Evolutionary conservation across 192 early-diverging fungal genomes (phyloP).

Genomic region (Coemansia sp.): DNA sequence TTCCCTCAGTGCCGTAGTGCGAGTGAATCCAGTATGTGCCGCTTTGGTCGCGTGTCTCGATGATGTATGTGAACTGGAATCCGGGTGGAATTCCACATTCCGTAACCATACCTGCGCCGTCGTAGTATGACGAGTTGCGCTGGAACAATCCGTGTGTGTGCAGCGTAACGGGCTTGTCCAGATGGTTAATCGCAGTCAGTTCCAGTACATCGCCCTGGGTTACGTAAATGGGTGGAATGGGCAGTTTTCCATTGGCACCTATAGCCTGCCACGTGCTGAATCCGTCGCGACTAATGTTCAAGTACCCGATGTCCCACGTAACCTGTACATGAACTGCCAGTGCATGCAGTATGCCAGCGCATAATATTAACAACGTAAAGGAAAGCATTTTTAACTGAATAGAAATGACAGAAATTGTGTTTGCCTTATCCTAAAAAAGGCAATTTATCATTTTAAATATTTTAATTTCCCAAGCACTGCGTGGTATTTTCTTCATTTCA

Average conservation of each 20-base stretch:
- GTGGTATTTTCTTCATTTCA: too few relatives aligned
- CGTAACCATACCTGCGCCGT: slow-evolving; percentile 64
- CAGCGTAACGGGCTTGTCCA: slow-evolving; percentile 58
- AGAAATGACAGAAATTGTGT: too few relatives aligned
- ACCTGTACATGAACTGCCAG: slow-evolving; percentile 5
- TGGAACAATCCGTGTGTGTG: slow-evolving; percentile 79
- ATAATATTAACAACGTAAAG: not conserved
- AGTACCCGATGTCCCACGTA: slow-evolving; percentile 63
- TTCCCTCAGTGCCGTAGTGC: slow-evolving; percentile 65
- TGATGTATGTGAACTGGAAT: slow-evolving; percentile 63
- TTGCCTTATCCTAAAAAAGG: not conserved
- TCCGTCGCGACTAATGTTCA: slow-evolving; percentile 61
- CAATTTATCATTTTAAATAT: not conserved
- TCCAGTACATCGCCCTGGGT: slow-evolving; percentile 26
- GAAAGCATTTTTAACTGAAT: not conserved
- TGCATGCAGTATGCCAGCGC: not conserved
- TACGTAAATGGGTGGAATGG: slow-evolving; percentile 33
- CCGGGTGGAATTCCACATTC: slow-evolving; percentile 71
- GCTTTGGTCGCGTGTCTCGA: slow-evolving; percentile 37
- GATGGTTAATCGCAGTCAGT: slow-evolving; percentile 40
- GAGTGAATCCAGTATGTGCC: slow-evolving; percentile 83
- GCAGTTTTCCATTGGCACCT: slow-evolving; percentile 61
- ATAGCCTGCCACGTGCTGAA: slow-evolving; percentile 56
- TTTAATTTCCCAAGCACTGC: not conserved
- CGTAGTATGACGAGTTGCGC: slow-evolving; percentile 61